phyloP scores from a whole-genome alignment of 371 early-diverging fungal genomes.

The Mucor piriformis region DNA sequence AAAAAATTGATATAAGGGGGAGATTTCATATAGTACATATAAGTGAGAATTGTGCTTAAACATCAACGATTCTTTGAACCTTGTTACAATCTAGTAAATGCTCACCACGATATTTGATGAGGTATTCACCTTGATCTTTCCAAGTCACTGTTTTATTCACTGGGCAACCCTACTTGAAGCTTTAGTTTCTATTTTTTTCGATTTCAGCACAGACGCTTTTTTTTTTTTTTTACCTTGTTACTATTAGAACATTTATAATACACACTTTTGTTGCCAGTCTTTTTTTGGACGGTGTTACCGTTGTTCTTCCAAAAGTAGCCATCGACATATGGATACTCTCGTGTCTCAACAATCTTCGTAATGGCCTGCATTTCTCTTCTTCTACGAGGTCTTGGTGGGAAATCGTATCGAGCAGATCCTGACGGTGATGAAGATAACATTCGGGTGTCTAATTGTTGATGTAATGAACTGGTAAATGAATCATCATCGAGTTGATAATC shows the following conservation, averaged over 20 bases:
- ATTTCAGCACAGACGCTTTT: too few relatives aligned
- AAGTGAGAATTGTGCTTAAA: not conserved
- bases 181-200: too few relatives aligned
- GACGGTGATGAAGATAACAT: slow-evolving; percentile 4
- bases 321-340: slow-evolving; percentile 52
- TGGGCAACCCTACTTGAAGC: slow-evolving; percentile 48
- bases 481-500: slow-evolving; percentile 23
- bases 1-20: not conserved
- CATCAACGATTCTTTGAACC: slow-evolving; percentile 47
- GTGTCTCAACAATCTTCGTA: slow-evolving; percentile 58
- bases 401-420: slow-evolving; percentile 14
- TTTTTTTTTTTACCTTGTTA: slow-evolving; percentile 30
- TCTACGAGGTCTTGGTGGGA: slow-evolving; percentile 22
- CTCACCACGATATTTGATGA: slow-evolving; percentile 68
- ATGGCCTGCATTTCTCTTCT: slow-evolving; percentile 65
- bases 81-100: slow-evolving; percentile 61
- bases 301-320: slow-evolving; percentile 62
- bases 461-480: slow-evolving; percentile 8
- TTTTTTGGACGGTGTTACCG: slow-evolving; percentile 59
- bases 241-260: slow-evolving; percentile 59
- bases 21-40: not conserved
- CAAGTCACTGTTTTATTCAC: slow-evolving; percentile 72
- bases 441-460: slow-evolving; percentile 8
- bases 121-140: slow-evolving; percentile 61
- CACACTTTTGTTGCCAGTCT: slow-evolving; percentile 59